Base-by-base conservation (phyloP, 176 grass and related monocot genomes). In the Cymbopogon citratus region DNA sequence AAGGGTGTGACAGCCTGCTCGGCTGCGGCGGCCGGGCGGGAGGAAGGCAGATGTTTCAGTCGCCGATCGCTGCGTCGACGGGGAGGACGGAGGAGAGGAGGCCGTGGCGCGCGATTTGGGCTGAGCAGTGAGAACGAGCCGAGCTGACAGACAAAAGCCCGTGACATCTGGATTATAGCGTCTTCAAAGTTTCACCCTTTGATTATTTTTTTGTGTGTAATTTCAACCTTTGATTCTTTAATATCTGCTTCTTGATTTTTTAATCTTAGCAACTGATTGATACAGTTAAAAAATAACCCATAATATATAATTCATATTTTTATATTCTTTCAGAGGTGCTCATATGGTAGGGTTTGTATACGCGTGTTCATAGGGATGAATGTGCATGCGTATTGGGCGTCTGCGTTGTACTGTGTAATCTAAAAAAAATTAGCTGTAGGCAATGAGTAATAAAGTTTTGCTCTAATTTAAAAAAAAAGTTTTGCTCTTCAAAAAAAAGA, bases 11-110 rank as follows among this genome's bases (percentile, higher is more conserved):
- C 44, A 19, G 28, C 64, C 44, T 33, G 29, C 45, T 69, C 61
- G 46, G 69, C 61, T 19, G 46, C 66, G 41, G 56, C 35, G 57
- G 45, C 36, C 44, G 68, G 48, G 75, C 77, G 84, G 68, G 70
- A 43, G 74, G 31, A 57, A 66, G 77, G 25, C 16, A 14, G 51
- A 16, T 24, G 46, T 56, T 81, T 40, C 64, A 9, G 46, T 26
- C 74, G 66, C 27, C 75, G 29, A 29, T 43, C 63, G 28, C 29
- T 11, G 34, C 13, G 54, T 38, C 74, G 51, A 45, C 24, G 25
- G 16, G n/a, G 2, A 48, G 11, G 41, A 44, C 35, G 35, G 10
- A 12, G 6, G 25, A 21, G 13, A 3, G 1, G 31, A 33, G 36
- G 24, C n/a, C 25, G n/a, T 27, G 23, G 46, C 14, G 40, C 76